phyloP scores from a whole-genome alignment of 1,139 yeast species.

The Hanseniaspora gamundiae region DNA sequence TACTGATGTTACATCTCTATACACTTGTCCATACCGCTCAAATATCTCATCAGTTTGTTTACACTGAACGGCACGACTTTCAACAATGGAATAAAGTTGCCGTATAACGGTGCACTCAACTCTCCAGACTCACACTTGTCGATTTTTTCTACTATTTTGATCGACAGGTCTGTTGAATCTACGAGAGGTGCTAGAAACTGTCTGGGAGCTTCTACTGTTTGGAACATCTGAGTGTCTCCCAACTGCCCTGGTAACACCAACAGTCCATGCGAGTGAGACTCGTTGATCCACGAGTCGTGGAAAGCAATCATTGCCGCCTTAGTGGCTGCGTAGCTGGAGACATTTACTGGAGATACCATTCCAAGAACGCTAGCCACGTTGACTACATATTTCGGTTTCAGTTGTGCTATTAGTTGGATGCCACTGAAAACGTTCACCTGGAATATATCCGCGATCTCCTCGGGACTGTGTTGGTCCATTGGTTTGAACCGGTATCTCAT shows the following conservation, averaged over 20 bases:
- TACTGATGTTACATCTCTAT: too few relatives aligned
- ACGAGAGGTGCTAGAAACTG: slow-evolving; percentile 56
- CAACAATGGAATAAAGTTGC: slow-evolving; percentile 42
- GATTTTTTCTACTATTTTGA: slow-evolving; percentile 30
- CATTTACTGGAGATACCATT: slow-evolving; percentile 52
- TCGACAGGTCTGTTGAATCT: slow-evolving; percentile 32
- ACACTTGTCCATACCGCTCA: slow-evolving; percentile 40
- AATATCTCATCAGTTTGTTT: slow-evolving; percentile 35
- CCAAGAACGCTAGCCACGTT: slow-evolving; percentile 64
- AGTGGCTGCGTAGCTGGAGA: slow-evolving; percentile 53
- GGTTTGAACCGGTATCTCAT: slow-evolving; percentile 37
- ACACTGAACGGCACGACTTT: slow-evolving; percentile 40
- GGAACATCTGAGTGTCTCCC: slow-evolving; percentile 43
- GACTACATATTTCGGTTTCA: slow-evolving; percentile 38
- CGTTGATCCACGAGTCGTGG: slow-evolving; percentile 48
- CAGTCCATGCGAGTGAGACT: slow-evolving; percentile 26
- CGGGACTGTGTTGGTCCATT: slow-evolving; percentile 28
- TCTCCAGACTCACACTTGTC: slow-evolving; percentile 41
- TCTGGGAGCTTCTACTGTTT: slow-evolving; percentile 46
- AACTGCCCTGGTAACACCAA: slow-evolving; percentile 60
- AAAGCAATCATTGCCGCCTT: slow-evolving; percentile 51
- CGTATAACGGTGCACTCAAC: slow-evolving; percentile 47
- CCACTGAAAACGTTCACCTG: slow-evolving; percentile 49
- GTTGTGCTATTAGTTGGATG: slow-evolving; percentile 34
- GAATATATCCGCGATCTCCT: slow-evolving; percentile 30